A percentile compares a stretch with the other conserved stretches of the same genome.
Conservation (phyloP, 164 flowering plant species). For the Berberis vulgaris region DNA sequence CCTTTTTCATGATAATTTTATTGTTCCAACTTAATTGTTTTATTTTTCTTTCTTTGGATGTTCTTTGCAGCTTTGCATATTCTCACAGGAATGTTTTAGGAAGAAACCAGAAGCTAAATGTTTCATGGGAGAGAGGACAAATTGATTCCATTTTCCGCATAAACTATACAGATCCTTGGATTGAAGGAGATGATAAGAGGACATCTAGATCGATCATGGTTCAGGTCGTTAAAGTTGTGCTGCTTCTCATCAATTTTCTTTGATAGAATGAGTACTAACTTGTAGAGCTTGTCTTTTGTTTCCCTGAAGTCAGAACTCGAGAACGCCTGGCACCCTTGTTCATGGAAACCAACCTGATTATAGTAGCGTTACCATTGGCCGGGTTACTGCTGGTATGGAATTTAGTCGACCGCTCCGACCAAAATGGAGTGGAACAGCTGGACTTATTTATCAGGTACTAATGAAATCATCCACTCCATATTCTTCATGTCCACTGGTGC, state of each 20-base stretch:
- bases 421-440: slow-evolving; percentile 94
- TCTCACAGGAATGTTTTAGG: slow-evolving; percentile 94
- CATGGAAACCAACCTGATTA: slow-evolving; percentile 69
- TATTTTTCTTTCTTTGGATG: slow-evolving; percentile 5
- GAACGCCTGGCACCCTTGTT: slow-evolving; percentile 87
- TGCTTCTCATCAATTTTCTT: background rate
- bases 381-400: slow-evolving; percentile 85
- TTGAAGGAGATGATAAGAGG: slow-evolving; percentile 96
- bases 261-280: background rate
- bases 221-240: slow-evolving; percentile 43
- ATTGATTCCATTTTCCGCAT: slow-evolving; percentile 85
- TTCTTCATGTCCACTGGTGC: too few species aligned
- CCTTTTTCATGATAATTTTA: background rate
- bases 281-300: background rate
- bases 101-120: slow-evolving; percentile 85
- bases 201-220: slow-evolving; percentile 88
- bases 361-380: slow-evolving; percentile 62
- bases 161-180: slow-evolving; percentile 95
- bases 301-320: slow-evolving; percentile 53
- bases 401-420: slow-evolving; percentile 88
- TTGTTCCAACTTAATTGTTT: background rate
- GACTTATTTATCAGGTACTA: slow-evolving; percentile 80
- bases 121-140: slow-evolving; percentile 93
- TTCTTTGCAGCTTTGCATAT: slow-evolving; percentile 79
- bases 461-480: too few species aligned